These are phyloP conservation scores for Ceratobasidium sp. DNA, from an alignment of 1,284 basidiomycete species.

Conservation along the genomic window DNA sequence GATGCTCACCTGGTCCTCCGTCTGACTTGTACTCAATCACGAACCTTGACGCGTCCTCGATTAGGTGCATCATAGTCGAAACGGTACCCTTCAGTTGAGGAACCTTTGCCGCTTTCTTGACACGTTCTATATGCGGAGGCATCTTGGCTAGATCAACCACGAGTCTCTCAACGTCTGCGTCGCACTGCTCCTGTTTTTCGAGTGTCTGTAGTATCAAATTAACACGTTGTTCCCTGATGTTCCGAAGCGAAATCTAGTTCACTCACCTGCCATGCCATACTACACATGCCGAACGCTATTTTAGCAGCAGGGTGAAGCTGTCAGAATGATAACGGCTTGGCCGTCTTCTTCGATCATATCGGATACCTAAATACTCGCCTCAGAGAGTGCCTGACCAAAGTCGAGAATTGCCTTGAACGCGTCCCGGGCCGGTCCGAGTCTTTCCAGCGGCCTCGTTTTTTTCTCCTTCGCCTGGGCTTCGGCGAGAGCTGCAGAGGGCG, in stretches of 20 bases:
- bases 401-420: neutral
- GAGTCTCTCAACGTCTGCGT: neutral
- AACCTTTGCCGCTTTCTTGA: neutral
- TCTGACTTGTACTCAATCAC: neutral
- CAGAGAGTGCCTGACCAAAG: neutral
- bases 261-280: too few relatives aligned
- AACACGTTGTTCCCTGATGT: too few relatives aligned
- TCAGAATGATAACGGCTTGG: neutral
- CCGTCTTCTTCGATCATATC: neutral
- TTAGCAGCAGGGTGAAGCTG: too few relatives aligned
- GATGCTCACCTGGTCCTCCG: too few relatives aligned
- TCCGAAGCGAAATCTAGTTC: too few relatives aligned
- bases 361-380: neutral
- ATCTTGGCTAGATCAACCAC: neutral
- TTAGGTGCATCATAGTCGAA: neutral
- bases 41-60: neutral
- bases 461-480: neutral
- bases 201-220: too few relatives aligned
- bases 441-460: neutral
- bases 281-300: too few relatives aligned
- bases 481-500: neutral
- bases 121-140: neutral
- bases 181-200: constrained; percentile 3
- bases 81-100: neutral
- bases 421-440: neutral